Base-by-base conservation (phyloP, 73 alveolate species). In the Durusdinium trenchii region DNA sequence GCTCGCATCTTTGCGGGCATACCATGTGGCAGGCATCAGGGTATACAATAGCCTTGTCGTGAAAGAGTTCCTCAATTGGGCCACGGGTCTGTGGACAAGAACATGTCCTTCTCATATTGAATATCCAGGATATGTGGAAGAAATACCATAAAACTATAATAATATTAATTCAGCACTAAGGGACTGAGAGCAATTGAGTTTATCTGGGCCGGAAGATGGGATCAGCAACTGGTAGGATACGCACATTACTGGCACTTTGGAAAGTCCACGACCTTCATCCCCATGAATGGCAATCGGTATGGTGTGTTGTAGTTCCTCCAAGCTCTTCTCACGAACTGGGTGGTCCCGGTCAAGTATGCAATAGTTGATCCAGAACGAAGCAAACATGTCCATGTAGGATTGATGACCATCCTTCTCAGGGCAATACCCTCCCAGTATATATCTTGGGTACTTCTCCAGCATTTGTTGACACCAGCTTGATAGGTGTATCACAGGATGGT, bases 261-360 rank as follows among this genome's bases (percentile, higher is more conserved):
- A 82, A 32, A 86, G 32, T 16, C 95, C 95, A 6, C 95, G 20
- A 2, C 95, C 95, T 35, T 86, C 95, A 43, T 86, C 95, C 6
- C 95, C 95, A 30, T 86, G 95, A 40, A 86, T n/a, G 28, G 76
- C 76, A 9, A 86, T 0, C 0, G 95, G 95, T 3, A 86, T 61
- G 0, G 46, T 26, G 6, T 32, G 12, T 12, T 14, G 14, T 36
- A 82, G 38, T 14, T 83, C 52, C n/a, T 42, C 62, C 30, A 5
- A 23, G 6, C 69, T 12, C 54, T 38, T 40, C 43, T 18, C 36
- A 23, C 36, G 20, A 3, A 69, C 50, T 12, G 82, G 82, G 78
- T 62, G 78, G 42, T 62, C 78, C 32, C 38, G 75, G 51, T 50
- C 71, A 6, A 38, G 32, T 0, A 16, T 1, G 26, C 36, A 26